Evolutionary conservation across 495 filamentous ascomycete genomes (phyloP), one percentile per base, ranked within the genome.

Genomic region (Cenococcum geophilum): DNA sequence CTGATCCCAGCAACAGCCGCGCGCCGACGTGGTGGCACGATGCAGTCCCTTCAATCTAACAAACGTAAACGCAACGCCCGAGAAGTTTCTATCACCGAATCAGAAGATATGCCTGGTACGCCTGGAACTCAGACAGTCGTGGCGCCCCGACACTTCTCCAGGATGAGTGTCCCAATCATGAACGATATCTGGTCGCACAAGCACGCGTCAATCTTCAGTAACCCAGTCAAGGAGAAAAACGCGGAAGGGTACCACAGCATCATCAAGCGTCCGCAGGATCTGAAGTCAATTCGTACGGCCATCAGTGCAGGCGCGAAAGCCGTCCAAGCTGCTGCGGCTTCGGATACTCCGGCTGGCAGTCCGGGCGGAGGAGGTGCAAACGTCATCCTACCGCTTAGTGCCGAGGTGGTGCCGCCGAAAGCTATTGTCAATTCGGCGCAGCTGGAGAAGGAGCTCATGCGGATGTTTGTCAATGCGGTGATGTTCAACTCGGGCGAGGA

Each of bases 391-490:
- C 86, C 85, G 1, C 83, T 86, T 55, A 86, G 77, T 3, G 81
- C 85, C 51, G 86, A 95, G 47, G 74, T 96, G 47, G 76, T 92
- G 14, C 92, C 93, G 18, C 93, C 93, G 1, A 88, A 86, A 67
- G 90, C 84, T 5, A 95, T 98, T 60, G 88, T 98, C 71, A 98
- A 97, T 74, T 89, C 85, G n/a, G 82, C 85, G 3, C 93, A 98
- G 71, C 78, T 98, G 14, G 93, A 98, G 70, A 91, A 92, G 64
- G 92, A 97, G 70, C 73, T 98, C n/a, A 90, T 93, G 63, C 88
- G 92, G 66, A 96, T 97, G 87, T 97, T 97, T 69, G 87, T 89
- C 54, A 98, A 98, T 68, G 92, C 92, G 14, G 85, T 96, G 69
- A 97, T 97, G 93, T 98, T 91, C 79, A 98, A 97, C 64, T 83